Percentiles rank a stretch among this genome's conserved stretches.
phyloP scores from a whole-genome alignment of 2,329 filamentous ascomycete genomes.

The Hypoxylon sp. region DNA sequence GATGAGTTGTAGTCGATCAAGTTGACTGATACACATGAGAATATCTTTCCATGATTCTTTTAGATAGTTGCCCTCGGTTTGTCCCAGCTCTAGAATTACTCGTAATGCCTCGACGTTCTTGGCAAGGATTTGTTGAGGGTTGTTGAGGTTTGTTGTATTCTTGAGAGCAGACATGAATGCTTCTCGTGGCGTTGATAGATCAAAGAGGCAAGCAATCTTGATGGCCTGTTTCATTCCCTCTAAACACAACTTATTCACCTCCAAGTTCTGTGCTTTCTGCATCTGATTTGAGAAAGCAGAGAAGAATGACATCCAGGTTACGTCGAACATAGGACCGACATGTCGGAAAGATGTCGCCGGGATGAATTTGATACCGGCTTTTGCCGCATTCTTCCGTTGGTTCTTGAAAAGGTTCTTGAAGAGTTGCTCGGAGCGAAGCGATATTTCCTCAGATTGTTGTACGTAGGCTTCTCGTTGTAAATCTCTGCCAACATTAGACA shows the following conservation, averaged over 20 bases:
- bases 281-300: constrained; percentile 93
- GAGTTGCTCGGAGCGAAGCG: constrained; percentile 76
- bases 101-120: constrained; percentile 97
- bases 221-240: constrained; percentile 96
- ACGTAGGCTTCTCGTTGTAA: constrained; percentile 91
- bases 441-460: constrained; percentile 94
- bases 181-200: constrained; percentile 89
- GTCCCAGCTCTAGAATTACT: constrained; percentile 87
- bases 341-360: constrained; percentile 93
- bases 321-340: constrained; percentile 97
- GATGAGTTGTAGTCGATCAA: constrained; percentile 94
- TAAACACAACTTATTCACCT: constrained; percentile 90
- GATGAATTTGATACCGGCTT: constrained; percentile 78
- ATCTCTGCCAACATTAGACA: constrained; percentile 91
- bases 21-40: constrained; percentile 91
- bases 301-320: constrained; percentile 99
- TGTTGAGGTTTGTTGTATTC: constrained; percentile 95
- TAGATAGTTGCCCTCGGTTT: constrained; percentile 89
- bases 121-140: constrained; percentile 90
- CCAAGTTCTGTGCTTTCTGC: constrained; percentile 91
- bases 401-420: constrained; percentile 94
- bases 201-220: constrained; percentile 91
- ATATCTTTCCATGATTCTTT: constrained; percentile 95
- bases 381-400: constrained; percentile 81
- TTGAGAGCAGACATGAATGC: constrained; percentile 94